phyloP scores from a whole-genome alignment of 1,139 yeast genomes.

The Arxiozyma telluris region DNA sequence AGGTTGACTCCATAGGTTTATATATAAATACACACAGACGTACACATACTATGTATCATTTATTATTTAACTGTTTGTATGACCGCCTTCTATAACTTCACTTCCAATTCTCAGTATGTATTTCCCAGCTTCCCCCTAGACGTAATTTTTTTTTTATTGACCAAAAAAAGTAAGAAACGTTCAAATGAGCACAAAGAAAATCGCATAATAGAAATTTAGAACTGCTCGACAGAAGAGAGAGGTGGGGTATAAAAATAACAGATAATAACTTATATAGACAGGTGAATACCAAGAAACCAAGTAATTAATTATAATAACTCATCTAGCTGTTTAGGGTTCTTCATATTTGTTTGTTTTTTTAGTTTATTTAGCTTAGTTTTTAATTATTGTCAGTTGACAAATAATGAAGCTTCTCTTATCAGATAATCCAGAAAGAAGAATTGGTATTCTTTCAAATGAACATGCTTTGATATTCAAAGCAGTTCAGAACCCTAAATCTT shows the following conservation, averaged over 20 bases:
- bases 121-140: background rate
- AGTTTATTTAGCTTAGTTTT: background rate
- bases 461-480: conserved; percentile 27
- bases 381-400: background rate
- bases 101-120: too few relatives aligned
- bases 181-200: background rate
- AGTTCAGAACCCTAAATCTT: conserved; percentile 9
- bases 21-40: background rate
- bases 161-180: background rate
- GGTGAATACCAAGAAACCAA: background rate
- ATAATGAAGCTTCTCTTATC: conserved; percentile 24
- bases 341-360: too few relatives aligned
- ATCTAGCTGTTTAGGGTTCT: background rate
- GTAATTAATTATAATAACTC: too few relatives aligned
- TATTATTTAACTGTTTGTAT: too few relatives aligned
- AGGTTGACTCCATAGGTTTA: too few relatives aligned
- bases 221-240: too few relatives aligned
- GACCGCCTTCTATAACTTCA: too few relatives aligned
- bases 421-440: conserved; percentile 23
- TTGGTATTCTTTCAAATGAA: conserved; percentile 26
- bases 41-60: too few relatives aligned
- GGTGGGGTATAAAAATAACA: background rate
- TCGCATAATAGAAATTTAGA: too few relatives aligned
- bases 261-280: too few relatives aligned
- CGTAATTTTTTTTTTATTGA: too few relatives aligned